Base-by-base conservation (phyloP, 2,329 filamentous ascomycete genomes). In the Elsinoe perseae region DNA sequence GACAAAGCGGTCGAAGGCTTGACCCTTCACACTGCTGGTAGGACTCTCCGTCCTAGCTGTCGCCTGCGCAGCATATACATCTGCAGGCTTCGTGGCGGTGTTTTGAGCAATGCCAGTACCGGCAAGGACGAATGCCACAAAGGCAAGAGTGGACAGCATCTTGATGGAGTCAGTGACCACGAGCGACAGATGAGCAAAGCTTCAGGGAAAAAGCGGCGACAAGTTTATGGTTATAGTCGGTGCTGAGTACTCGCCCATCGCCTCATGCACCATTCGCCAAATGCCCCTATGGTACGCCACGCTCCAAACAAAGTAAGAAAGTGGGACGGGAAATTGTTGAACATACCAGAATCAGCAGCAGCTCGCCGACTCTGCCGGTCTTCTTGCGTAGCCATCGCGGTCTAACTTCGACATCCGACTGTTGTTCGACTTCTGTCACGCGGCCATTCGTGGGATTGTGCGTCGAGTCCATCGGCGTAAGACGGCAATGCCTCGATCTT, bases 1-100 rank as follows among this genome's bases (percentile, higher is more conserved):
- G 56, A 82, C 82, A 59, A 87, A 80, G 14, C 87, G 82, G 66
- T 89, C 80, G 66, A 91, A 91, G 0, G 78, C 82, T 66, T 84
- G 82, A 60, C 88, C 88, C 66, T 81, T 77, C 53, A 90, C 82
- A 64, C 82, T 67, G 67, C 77, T 83, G 28, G 78, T 81, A 1
- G 83, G 81, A 59, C 80, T 82, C 59, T 72, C 70, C 1, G 83
- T 83, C 65, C 77, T 75, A 9, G 82, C 82, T 1, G 80, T 85
- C 6, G 82, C 82, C 53, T 76, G 76, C 23, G 81, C 80, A 16
- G 76, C 76, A 4, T 75, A 73, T 6, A 85, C 80, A 44, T 74
- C 73, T 18, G 73, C 67, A 16, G 75, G 66, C 23, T 69, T 72
- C 2, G 80, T 83, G 2, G 79, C 76, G 14, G 80, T 83, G 59